Percentiles rank a stretch among this genome's conserved stretches.
These are phyloP conservation scores for Trichoderma aggressivum DNA, from an alignment of 2,329 filamentous ascomycete genomes.

Conservation along the genomic window DNA sequence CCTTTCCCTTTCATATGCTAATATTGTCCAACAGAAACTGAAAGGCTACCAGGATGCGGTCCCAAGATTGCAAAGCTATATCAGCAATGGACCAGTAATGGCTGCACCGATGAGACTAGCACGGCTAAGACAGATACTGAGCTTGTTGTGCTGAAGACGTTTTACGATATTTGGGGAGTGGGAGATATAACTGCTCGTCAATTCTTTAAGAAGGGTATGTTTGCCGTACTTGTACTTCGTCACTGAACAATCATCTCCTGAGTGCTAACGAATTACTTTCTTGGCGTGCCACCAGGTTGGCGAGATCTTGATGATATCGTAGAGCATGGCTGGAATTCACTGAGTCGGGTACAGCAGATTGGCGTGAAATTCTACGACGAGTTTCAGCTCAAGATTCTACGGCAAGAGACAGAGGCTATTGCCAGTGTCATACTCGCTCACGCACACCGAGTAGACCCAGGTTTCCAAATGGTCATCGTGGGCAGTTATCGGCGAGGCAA, in stretches of 20 bases:
- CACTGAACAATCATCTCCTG: no score
- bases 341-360: constrained; percentile 84
- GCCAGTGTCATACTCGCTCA: constrained; percentile 60
- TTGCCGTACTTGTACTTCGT: background rate
- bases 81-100: constrained; percentile 65
- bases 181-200: constrained; percentile 75
- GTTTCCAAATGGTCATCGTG: constrained; percentile 60
- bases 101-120: constrained; percentile 59
- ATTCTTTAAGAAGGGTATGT: constrained; percentile 64
- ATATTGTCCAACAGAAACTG: constrained; percentile 40
- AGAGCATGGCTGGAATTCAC: constrained; percentile 71
- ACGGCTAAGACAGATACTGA: constrained; percentile 62
- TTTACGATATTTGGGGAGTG: constrained; percentile 91
- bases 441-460: constrained; percentile 59
- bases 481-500: constrained; percentile 84
- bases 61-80: constrained; percentile 75
- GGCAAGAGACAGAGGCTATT: constrained; percentile 70
- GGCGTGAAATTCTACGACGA: constrained; percentile 93
- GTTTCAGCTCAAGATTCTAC: constrained; percentile 67
- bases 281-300: constrained; percentile 52
- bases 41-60: constrained; percentile 73
- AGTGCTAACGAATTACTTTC: background rate
- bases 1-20: background rate
- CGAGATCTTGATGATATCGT: constrained; percentile 81
- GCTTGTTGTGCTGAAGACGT: constrained; percentile 62